A percentile compares a stretch with the other conserved stretches of the same genome.
Conservation (phyloP, 257 asterid species). For the Solanum tacnaense region DNA sequence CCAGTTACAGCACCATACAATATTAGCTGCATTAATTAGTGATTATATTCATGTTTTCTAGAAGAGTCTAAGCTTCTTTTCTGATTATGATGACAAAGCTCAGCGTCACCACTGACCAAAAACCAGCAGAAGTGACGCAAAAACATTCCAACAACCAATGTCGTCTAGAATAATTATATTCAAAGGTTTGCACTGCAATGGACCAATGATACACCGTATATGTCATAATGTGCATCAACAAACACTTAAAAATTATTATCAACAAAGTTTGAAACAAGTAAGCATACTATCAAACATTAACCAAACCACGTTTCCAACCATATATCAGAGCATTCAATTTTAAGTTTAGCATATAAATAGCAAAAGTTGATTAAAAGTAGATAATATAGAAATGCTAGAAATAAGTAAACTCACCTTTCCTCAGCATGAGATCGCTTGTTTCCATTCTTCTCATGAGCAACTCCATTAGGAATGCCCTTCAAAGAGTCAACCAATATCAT, state of each 20-base stretch:
- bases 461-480: slow-evolving; percentile 74
- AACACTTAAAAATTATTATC: not conserved
- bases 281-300: not conserved
- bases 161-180: not conserved
- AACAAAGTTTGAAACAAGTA: not conserved
- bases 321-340: not conserved
- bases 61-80: not conserved
- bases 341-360: not conserved
- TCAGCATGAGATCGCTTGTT: slow-evolving; percentile 61
- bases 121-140: not conserved
- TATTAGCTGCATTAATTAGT: not conserved
- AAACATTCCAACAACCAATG: not conserved
- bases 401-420: slow-evolving; percentile 53
- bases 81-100: not conserved
- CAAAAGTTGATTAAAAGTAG: not conserved
- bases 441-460: slow-evolving; percentile 66
- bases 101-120: not conserved
- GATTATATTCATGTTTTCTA: not conserved
- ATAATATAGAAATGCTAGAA: not conserved
- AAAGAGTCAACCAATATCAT: slow-evolving; percentile 11
- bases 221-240: not conserved
- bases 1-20: not conserved
- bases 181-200: not conserved
- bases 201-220: not conserved
- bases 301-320: not conserved